phyloP scores from a whole-genome alignment of 148 eudicot genomes.

The Vaccinium vitisidaea region DNA sequence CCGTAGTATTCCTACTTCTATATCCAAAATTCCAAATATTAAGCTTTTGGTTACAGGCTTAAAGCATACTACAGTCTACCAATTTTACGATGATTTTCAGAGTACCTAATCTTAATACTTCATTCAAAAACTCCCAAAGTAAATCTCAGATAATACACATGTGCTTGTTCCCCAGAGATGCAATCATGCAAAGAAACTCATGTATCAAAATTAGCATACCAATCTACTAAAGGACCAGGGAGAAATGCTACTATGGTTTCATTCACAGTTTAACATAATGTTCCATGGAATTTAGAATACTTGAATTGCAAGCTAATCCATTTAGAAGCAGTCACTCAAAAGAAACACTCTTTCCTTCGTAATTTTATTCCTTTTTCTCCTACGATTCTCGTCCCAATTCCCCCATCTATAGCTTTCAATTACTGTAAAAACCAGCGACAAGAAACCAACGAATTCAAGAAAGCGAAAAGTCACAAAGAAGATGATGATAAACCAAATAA shows the following conservation, averaged over 20 bases:
- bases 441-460: background rate
- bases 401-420: background rate
- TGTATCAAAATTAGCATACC: background rate
- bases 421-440: background rate
- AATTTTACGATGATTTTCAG: too few relatives aligned
- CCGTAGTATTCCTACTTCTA: background rate
- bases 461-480: background rate
- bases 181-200: background rate
- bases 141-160: background rate
- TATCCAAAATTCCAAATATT: too few relatives aligned
- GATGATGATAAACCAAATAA: background rate
- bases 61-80: too few relatives aligned
- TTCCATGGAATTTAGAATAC: background rate
- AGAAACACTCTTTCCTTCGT: background rate
- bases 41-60: background rate
- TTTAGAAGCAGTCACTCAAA: background rate
- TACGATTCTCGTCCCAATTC: background rate
- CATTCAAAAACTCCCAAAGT: background rate
- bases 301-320: background rate
- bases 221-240: background rate
- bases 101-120: background rate
- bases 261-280: background rate
- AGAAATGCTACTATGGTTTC: background rate
- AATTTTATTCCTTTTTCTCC: background rate
- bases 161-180: background rate